These are phyloP conservation scores for Coniferiporia sulphurascens DNA, from an alignment of 1,284 basidiomycete species.

Conservation along the genomic window DNA sequence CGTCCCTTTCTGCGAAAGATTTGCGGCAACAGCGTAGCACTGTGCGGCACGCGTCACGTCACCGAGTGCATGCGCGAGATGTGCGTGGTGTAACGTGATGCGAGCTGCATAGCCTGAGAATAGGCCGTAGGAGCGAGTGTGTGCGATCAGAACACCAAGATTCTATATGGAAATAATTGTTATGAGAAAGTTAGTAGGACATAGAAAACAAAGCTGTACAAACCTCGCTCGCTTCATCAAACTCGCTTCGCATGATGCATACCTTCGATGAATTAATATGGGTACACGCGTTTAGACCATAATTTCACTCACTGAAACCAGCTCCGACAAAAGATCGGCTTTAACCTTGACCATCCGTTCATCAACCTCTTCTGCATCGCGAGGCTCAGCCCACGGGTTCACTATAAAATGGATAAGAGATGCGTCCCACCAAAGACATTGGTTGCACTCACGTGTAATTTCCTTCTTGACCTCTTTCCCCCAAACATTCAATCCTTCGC, in stretches of 20 bases:
- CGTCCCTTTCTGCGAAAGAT: conserved; percentile 38
- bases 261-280: conserved; percentile 35
- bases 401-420: conserved; percentile 23
- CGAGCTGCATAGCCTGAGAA: conserved; percentile 55
- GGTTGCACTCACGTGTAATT: conserved; percentile 18
- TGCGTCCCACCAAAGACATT: conserved; percentile 9
- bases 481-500: conserved; percentile 52
- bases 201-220: conserved; percentile 9
- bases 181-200: not conserved
- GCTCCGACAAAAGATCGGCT: conserved; percentile 65
- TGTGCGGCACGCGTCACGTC: conserved; percentile 44
- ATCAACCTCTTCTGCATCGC: conserved; percentile 46
- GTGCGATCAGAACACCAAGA: conserved; percentile 52
- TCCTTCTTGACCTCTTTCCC: conserved; percentile 43
- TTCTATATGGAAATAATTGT: conserved; percentile 30
- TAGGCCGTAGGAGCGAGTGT: conserved; percentile 50
- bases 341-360: conserved; percentile 53
- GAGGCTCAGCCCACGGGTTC: conserved; percentile 45
- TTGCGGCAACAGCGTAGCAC: conserved; percentile 58
- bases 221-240: conserved; percentile 51
- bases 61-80: conserved; percentile 60
- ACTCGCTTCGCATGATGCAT: conserved; percentile 61
- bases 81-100: conserved; percentile 62
- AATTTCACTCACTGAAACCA: conserved; percentile 45
- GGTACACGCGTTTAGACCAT: not conserved